A percentile compares a stretch with the other conserved stretches of the same genome.
Evolutionary conservation across 495 filamentous ascomycete species (phyloP).

Genomic region (Sabuloglossum arenarium): DNA sequence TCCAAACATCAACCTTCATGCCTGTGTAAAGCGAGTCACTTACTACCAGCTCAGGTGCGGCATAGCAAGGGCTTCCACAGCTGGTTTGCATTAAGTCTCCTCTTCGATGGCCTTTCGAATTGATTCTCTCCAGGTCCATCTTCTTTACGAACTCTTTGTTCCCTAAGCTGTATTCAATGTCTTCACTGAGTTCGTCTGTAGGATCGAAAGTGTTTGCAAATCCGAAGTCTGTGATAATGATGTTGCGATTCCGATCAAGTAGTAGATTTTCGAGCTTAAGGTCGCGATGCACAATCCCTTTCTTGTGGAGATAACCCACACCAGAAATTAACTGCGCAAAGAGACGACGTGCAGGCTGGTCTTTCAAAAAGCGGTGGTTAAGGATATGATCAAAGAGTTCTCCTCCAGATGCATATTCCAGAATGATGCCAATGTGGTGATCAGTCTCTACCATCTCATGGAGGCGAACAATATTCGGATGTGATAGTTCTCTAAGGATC

Average conservation of each 20-base stretch:
- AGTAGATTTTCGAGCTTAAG: conserved; percentile 93
- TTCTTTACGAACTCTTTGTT: conserved; percentile 72
- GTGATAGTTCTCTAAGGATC: conserved; percentile 66
- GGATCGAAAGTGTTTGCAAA: conserved; percentile 97
- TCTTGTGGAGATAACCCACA: conserved; percentile 96
- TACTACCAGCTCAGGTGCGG: conserved; percentile 90
- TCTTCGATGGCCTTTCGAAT: conserved; percentile 33
- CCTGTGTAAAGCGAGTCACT: conserved; percentile 96
- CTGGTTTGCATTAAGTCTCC: conserved; percentile 68
- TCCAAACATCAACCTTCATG: conserved; percentile 97
- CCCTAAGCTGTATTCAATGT: conserved; percentile 63
- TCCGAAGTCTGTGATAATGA: conserved; percentile 98
- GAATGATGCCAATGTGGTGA: conserved; percentile 88
- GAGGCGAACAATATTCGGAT: conserved; percentile 91
- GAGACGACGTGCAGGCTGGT: conserved; percentile 68
- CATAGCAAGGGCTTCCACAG: conserved; percentile 82
- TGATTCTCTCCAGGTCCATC: conserved; percentile 45
- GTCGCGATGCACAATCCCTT: conserved; percentile 95
- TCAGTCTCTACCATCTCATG: conserved; percentile 98
- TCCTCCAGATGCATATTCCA: conserved; percentile 94
- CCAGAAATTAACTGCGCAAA: conserved; percentile 95
- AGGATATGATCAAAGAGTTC: conserved; percentile 98
- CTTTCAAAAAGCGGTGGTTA: conserved; percentile 88
- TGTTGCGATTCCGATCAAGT: conserved; percentile 89
- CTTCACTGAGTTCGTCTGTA: conserved; percentile 66